Conservation (phyloP, 139 green algal species). For the Micractinium sp. region DNA sequence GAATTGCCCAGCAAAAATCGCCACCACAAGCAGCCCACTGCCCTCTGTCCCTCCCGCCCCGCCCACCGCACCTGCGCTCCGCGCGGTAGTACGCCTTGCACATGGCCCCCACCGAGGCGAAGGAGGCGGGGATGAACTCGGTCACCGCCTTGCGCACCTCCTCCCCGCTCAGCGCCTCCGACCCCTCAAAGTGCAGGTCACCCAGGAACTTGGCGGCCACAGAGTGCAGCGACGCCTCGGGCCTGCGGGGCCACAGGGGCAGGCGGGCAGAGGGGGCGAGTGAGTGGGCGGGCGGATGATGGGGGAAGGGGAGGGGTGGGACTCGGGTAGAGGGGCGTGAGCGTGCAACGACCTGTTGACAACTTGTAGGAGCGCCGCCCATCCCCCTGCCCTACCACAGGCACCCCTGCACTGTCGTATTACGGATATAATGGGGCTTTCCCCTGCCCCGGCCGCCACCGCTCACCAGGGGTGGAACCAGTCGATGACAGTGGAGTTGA, state of each 20-base stretch:
- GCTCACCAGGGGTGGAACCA: constrained; percentile 87
- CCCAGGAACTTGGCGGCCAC: constrained; percentile 89
- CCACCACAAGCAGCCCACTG: background rate
- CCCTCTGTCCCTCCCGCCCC: background rate
- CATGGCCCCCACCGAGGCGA: constrained; percentile 74
- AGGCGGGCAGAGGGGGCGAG: background rate
- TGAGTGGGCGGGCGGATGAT: background rate
- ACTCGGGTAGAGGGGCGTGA: background rate
- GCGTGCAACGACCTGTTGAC: too few relatives aligned
- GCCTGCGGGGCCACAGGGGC: constrained; percentile 33
- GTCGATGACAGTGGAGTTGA: constrained; percentile 91
- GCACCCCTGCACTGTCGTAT: background rate
- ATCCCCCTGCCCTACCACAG: background rate
- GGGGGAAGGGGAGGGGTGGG: background rate
- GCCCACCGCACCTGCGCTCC: constrained; percentile 9
- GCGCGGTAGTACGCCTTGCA: constrained; percentile 54
- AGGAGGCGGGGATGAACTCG: constrained; percentile 91
- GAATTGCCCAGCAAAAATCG: background rate
- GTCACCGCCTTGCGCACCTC: constrained; percentile 65
- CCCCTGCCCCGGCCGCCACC: background rate
- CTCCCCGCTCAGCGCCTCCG: constrained; percentile 45
- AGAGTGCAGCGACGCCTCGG: constrained; percentile 78
- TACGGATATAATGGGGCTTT: background rate
- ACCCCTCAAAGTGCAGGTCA: constrained; percentile 69
- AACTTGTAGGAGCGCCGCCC: too few relatives aligned